phyloP scores from a whole-genome alignment of 345 rosid genomes.

The Turnera subulata region DNA sequence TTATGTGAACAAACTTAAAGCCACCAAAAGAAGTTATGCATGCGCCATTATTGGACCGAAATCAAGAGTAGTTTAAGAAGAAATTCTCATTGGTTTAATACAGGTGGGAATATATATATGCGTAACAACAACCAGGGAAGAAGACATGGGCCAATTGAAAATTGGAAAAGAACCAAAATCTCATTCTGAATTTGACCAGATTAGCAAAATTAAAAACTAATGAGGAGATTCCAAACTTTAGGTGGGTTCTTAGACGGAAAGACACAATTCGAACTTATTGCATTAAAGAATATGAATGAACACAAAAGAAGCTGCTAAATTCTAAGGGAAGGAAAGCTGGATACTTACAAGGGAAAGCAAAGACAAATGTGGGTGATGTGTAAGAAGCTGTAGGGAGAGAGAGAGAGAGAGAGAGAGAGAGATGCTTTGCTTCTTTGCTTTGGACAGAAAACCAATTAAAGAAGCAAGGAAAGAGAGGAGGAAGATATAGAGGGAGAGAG shows the following conservation, averaged over 20 bases:
- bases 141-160: not conserved
- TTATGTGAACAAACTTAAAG: not conserved
- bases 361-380: constrained; percentile 27
- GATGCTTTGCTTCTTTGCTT: constrained; percentile 56
- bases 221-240: constrained; percentile 46
- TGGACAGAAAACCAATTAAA: constrained; percentile 23
- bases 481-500: not conserved
- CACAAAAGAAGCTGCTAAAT: constrained; percentile 27
- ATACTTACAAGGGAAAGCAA: constrained; percentile 55
- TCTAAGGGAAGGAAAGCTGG: constrained; percentile 37
- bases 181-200: constrained; percentile 30
- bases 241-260: constrained; percentile 30
- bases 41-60: not conserved
- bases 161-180: constrained; percentile 5
- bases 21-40: not conserved
- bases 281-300: not conserved
- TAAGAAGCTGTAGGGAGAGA: constrained; percentile 18
- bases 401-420: too few relatives aligned
- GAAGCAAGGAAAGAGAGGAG: not conserved
- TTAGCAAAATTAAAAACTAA: constrained; percentile 10
- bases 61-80: constrained; percentile 4
- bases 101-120: not conserved
- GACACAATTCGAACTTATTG: constrained; percentile 3
- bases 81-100: not conserved
- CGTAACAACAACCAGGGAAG: constrained; percentile 5